A percentile compares a stretch with the other conserved stretches of the same genome.
These are phyloP conservation scores for Lipomyces orientalis DNA, from an alignment of 805 yeast genomes.

Conservation along the genomic window DNA sequence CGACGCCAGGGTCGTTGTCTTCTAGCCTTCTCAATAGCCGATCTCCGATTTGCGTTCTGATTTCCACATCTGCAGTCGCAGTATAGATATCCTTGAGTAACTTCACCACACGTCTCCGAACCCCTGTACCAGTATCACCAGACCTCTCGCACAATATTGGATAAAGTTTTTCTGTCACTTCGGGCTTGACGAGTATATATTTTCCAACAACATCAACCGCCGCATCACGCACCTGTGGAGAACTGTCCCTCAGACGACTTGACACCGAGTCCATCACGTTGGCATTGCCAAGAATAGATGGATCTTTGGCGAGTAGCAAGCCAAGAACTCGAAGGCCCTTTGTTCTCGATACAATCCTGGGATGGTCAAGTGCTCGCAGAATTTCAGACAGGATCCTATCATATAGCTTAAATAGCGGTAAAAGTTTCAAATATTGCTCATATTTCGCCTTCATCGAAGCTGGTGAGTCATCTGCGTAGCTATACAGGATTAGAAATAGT, in stretches of 20 bases:
- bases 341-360: conserved; percentile 59
- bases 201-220: conserved; percentile 68
- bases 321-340: conserved; percentile 72
- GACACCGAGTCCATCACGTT: conserved; percentile 60
- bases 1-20: conserved; percentile 67
- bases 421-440: conserved; percentile 25
- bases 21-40: conserved; percentile 61
- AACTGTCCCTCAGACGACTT: conserved; percentile 59
- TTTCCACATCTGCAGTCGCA: conserved; percentile 42
- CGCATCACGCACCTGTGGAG: conserved; percentile 78
- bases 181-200: conserved; percentile 53
- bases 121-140: conserved; percentile 66
- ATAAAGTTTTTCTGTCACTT: conserved; percentile 56
- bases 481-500: conserved; percentile 3
- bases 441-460: conserved; percentile 41
- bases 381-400: conserved; percentile 60
- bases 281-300: conserved; percentile 56
- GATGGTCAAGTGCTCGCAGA: conserved; percentile 54
- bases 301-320: conserved; percentile 58
- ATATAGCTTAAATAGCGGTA: conserved; percentile 46
- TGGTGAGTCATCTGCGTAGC: conserved; percentile 25
- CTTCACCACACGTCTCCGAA: conserved; percentile 66
- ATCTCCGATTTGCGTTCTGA: conserved; percentile 55
- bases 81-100: conserved; percentile 57
- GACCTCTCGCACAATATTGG: conserved; percentile 55